phyloP scores from a whole-genome alignment of 495 filamentous ascomycete genomes.

The Penicillium mononematosum region DNA sequence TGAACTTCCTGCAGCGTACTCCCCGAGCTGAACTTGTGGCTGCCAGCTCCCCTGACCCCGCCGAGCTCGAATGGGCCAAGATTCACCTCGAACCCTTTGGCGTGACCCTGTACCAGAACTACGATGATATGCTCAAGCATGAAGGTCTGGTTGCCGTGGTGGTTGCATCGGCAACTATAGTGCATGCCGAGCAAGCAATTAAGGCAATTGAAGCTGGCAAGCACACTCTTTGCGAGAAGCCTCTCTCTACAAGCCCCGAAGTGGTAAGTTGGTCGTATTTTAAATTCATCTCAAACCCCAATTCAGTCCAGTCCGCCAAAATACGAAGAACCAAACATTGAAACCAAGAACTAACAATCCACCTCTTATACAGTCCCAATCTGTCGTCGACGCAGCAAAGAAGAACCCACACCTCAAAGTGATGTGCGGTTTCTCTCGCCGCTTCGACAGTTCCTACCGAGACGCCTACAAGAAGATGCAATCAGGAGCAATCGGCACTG shows the following conservation, averaged over 20 bases:
- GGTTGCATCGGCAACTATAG: constrained; percentile 52
- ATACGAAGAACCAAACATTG: background rate
- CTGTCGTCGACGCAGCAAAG: constrained; percentile 50
- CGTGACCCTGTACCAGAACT: constrained; percentile 50
- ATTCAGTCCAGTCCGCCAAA: background rate
- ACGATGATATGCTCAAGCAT: constrained; percentile 57
- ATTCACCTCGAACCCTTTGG: constrained; percentile 47
- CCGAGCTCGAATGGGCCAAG: constrained; percentile 53
- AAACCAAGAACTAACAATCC: background rate
- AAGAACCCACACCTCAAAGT: constrained; percentile 45
- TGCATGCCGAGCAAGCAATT: constrained; percentile 57
- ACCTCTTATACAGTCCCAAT: constrained; percentile 43
- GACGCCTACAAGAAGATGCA: constrained; percentile 49
- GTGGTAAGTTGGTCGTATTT: constrained; percentile 40
- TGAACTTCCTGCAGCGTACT: constrained; percentile 52
- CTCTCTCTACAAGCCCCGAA: constrained; percentile 49
- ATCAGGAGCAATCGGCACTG: constrained; percentile 48
- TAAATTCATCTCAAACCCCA: background rate
- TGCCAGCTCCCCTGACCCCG: constrained; percentile 48
- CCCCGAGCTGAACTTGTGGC: constrained; percentile 55
- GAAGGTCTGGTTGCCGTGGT: constrained; percentile 54
- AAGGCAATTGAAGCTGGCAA: constrained; percentile 53
- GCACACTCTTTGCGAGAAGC: constrained; percentile 60
- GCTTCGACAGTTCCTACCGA: constrained; percentile 57
- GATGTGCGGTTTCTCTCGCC: constrained; percentile 60